Conservation (phyloP, 2,329 filamentous ascomycete species). For the Keithomyces neogunnii region DNA sequence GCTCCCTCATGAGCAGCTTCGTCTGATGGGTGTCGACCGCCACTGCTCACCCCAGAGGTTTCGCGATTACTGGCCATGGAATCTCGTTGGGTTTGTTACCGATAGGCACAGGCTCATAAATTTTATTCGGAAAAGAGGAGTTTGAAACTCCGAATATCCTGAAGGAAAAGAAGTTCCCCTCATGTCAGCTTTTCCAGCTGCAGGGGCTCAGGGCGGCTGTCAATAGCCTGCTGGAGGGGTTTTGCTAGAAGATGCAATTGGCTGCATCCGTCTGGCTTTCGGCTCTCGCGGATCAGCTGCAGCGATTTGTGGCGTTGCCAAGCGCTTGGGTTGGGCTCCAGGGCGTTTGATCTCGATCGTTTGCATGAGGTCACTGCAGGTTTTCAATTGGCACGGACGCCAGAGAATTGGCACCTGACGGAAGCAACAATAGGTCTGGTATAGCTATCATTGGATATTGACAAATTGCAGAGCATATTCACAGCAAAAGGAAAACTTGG, state of each 20-base stretch:
- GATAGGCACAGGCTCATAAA: background rate
- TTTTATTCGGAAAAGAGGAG: background rate
- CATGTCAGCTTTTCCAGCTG: background rate
- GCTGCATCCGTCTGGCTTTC: background rate
- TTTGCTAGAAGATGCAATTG: background rate
- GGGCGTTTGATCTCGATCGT: no score
- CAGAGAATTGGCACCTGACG: no score
- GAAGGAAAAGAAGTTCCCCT: background rate
- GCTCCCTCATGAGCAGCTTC: background rate
- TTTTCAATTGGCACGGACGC: no score
- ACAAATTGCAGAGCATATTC: no score
- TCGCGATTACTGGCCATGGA: background rate
- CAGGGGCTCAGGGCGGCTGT: background rate
- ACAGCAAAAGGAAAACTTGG: no score
- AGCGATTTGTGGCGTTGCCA: no score
- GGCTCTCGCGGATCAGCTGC: background rate
- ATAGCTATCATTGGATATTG: no score
- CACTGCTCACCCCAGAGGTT: background rate
- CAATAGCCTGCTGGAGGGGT: background rate
- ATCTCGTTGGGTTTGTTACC: background rate
- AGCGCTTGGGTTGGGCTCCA: no score
- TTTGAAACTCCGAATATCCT: background rate
- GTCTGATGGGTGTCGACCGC: background rate
- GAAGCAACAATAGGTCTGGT: no score
- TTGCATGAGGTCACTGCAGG: no score